Percentiles rank a stretch among this genome's conserved stretches.
Conservation (phyloP, 306 rosid genomes). For the Quercus bicolor region DNA sequence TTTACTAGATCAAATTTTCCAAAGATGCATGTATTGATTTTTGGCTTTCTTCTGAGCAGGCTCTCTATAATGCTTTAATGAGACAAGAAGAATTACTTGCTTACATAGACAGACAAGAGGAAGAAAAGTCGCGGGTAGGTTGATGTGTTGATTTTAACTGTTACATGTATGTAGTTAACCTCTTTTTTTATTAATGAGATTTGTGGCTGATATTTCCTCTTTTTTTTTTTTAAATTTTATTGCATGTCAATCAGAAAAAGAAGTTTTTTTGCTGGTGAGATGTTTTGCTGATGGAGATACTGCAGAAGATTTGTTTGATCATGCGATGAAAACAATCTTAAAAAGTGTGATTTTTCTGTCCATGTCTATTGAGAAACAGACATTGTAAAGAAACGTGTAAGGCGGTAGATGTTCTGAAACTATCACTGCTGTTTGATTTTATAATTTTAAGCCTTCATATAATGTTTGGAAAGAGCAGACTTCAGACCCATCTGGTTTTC, state of each 20-base stretch:
- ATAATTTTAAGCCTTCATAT: background rate
- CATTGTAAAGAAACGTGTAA: background rate
- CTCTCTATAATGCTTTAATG: conserved; percentile 85
- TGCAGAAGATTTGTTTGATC: conserved; percentile 21
- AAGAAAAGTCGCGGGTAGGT: conserved; percentile 75
- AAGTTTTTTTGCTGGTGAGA: conserved; percentile 78
- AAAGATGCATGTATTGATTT: conserved; percentile 10
- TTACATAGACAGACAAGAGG: conserved; percentile 79
- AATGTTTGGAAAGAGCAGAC: conserved; percentile 3
- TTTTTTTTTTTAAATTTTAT: conserved; percentile 9
- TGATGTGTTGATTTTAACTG: background rate
- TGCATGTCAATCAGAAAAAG: conserved; percentile 61
- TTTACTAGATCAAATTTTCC: background rate
- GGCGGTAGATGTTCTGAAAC: background rate
- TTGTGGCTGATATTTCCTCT: conserved; percentile 15
- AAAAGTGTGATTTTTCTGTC: conserved; percentile 4
- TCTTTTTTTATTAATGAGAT: background rate
- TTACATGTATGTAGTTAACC: background rate
- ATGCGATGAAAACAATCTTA: conserved; percentile 12
- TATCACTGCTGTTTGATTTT: conserved; percentile 23
- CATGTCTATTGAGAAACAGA: conserved; percentile 8
- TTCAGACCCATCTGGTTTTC: conserved; percentile 2
- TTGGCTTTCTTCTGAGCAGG: conserved; percentile 40
- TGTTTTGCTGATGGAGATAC: conserved; percentile 27
- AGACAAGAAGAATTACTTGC: conserved; percentile 96